Base-by-base conservation (phyloP, 192 early-diverging fungal species). In the Mortierella claussenii region DNA sequence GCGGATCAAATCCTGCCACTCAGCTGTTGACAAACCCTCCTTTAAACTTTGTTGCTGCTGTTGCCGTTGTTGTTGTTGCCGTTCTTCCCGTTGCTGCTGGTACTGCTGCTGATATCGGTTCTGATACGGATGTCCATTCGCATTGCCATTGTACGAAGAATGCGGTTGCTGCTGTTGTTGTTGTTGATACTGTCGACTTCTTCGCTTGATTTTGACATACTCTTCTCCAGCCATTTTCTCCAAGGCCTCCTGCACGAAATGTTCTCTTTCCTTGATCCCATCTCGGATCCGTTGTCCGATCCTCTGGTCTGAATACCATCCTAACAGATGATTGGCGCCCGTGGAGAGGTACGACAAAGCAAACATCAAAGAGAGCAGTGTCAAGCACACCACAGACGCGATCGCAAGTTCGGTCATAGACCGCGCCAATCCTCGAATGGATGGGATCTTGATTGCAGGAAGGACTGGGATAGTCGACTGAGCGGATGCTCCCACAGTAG, bases 141-240 rank as follows among this genome's bases (percentile, higher is more conserved):
- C 44, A 18, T 64, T 20, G 17, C 13, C 31, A 21, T 32, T n/a
- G n/a, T n/a, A n/a, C n/a, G n/a, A n/a, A n/a, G n/a, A n/a, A n/a
- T n/a, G n/a, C n/a, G n/a, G 45, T 20, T 55, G 31, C 40, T 60
- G 49, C 2, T 75, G 63, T 0, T 75, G 43, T 4, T 65, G 32
- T 24, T 65, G 63, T 21, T 55, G 56, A 23, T 58, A 50, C 6
- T 74, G 50, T 30, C 32, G 55, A 30, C 73, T 61, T 11, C 47
- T 30, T 7, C 73, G 57, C 65, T 76, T 76, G 64, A 76, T 52
- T 18, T 67, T 66, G 32, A 43, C 58, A 37, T 76, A 76, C 27
- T 76, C 73, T 17, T 76, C 73, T 13, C 73, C 73, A 18, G 73
- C 73, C 73, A 76, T 76, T 59, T 67, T 76, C 34, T 76, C 73